A percentile compares a stretch with the other conserved stretches of the same genome.
Evolutionary conservation across 805 yeast species (phyloP).

Genomic region (Sporopachydermia quercuum): DNA sequence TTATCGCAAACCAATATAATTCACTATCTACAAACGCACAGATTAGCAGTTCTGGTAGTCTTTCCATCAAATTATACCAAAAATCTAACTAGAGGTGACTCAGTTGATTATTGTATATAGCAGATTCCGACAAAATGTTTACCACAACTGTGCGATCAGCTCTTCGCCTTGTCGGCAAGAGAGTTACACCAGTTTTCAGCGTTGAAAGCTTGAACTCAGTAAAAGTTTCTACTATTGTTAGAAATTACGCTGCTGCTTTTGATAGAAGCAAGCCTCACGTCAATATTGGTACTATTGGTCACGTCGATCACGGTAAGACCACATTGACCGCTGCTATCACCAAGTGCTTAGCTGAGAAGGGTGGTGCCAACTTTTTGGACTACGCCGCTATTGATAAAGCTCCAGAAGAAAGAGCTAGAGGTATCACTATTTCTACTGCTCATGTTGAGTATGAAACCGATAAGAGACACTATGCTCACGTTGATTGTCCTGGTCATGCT

Average conservation of each 20-base stretch:
- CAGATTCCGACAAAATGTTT: constrained; percentile 7
- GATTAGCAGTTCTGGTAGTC: too few relatives aligned
- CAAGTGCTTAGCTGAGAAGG: constrained; percentile 74
- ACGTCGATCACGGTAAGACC: constrained; percentile 98
- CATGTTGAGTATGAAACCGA: constrained; percentile 95
- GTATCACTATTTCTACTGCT: constrained; percentile 95
- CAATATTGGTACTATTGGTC: constrained; percentile 96
- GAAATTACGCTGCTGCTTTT: constrained; percentile 51
- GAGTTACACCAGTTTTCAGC: constrained; percentile 11
- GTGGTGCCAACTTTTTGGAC: constrained; percentile 90
- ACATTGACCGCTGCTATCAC: constrained; percentile 98
- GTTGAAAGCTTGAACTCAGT: too few relatives aligned
- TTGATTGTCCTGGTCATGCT: constrained; percentile 98
- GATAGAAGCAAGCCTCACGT: constrained; percentile 94
- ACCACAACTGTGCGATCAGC: constrained; percentile 6
- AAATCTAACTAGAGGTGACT: too few relatives aligned
- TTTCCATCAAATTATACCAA: too few relatives aligned
- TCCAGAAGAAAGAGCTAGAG: constrained; percentile 98
- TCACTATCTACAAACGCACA: too few relatives aligned
- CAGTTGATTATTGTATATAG: too few relatives aligned
- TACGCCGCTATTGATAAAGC: constrained; percentile 91
- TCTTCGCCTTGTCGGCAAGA: constrained; percentile 2
- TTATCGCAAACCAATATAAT: too few relatives aligned
- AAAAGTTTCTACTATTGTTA: constrained; percentile 7
- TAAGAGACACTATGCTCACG: constrained; percentile 93